phyloP scores from a whole-genome alignment of 176 grass and related monocot species.

The Carex myosuroides region DNA sequence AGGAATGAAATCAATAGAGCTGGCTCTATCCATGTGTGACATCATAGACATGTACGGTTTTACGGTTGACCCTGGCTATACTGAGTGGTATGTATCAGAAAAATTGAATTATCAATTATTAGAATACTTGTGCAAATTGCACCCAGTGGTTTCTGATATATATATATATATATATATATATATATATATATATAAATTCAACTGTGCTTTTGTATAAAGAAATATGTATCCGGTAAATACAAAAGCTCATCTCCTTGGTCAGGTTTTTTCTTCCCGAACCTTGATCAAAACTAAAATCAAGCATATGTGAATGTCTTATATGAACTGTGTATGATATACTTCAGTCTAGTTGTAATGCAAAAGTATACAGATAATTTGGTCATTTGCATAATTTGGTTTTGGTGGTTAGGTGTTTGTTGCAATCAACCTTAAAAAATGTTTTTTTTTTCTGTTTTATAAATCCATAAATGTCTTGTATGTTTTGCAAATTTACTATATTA shows the following conservation, averaged over 20 bases:
- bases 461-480: neutral
- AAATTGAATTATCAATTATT: neutral
- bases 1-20: constrained; percentile 93
- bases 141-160: neutral
- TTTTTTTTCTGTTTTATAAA: neutral
- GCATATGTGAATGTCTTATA: neutral
- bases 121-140: neutral
- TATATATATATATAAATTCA: neutral
- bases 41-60: constrained; percentile 86
- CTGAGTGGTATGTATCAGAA: constrained; percentile 68
- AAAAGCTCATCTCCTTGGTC: neutral
- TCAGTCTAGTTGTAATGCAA: neutral
- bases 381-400: neutral
- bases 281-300: neutral
- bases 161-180: neutral
- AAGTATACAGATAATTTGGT: neutral
- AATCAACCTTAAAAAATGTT: neutral
- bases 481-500: neutral
- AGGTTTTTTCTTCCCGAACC: neutral
- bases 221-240: neutral
- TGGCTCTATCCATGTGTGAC: constrained; percentile 98
- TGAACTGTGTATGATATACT: neutral
- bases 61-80: constrained; percentile 94
- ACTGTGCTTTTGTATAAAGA: neutral
- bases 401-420: neutral